Conservation (phyloP, 2,329 filamentous ascomycete genomes). For the Podosphaera fusca region DNA sequence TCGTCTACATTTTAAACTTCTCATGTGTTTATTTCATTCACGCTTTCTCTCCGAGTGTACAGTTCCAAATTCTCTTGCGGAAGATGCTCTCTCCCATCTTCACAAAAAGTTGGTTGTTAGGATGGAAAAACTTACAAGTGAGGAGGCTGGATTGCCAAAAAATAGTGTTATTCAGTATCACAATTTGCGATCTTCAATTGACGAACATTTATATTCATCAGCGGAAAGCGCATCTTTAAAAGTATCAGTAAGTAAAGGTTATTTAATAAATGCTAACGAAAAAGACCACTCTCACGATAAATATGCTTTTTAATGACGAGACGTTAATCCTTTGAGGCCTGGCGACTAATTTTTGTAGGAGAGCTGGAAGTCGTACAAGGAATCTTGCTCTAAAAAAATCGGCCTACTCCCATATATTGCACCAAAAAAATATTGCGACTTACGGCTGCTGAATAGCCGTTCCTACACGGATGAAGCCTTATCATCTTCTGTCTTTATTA, state of each 20-base stretch:
- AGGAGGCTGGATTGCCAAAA: neutral
- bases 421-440: neutral
- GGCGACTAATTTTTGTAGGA: neutral
- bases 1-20: constrained; percentile 29
- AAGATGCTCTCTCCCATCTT: neutral
- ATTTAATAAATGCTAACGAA: neutral
- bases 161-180: neutral
- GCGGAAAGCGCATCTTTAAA: neutral
- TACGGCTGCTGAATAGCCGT: neutral
- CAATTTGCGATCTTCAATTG: neutral
- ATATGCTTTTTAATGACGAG: neutral
- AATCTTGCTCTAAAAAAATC: neutral
- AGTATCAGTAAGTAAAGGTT: neutral
- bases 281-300: neutral
- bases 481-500: neutral
- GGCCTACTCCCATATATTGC: neutral
- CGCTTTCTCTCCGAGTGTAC: constrained; percentile 18
- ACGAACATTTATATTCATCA: neutral
- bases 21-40: constrained; percentile 27
- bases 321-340: neutral
- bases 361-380: neutral
- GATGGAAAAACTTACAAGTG: neutral
- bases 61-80: neutral
- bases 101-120: neutral
- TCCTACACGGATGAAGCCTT: neutral